Evolutionary conservation across 768 basidiomycete genomes (phyloP).

Genomic region (Fistulinella prunicolor): DNA sequence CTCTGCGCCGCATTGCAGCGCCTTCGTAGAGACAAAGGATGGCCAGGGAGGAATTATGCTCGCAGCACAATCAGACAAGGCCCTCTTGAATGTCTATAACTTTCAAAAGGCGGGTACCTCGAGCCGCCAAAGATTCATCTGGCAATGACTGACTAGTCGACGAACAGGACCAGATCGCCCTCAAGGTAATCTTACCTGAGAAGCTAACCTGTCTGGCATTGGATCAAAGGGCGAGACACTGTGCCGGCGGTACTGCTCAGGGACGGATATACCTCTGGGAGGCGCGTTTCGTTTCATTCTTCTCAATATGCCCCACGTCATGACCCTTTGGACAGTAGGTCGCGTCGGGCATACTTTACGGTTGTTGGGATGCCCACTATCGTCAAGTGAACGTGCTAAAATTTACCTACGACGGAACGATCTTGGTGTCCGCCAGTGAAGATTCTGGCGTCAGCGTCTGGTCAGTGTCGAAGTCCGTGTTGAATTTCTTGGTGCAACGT

Average conservation of each 20-base stretch:
- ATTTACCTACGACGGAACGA: slow-evolving; percentile 79
- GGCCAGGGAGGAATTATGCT: slow-evolving; percentile 83
- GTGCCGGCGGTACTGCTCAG: slow-evolving; percentile 83
- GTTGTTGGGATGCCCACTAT: slow-evolving; percentile 95
- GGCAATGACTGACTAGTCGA: neutral
- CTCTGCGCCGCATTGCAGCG: slow-evolving; percentile 61
- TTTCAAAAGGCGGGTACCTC: slow-evolving; percentile 79
- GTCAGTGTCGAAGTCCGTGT: slow-evolving; percentile 77
- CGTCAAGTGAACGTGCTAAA: slow-evolving; percentile 78
- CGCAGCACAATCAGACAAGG: slow-evolving; percentile 84
- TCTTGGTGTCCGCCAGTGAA: slow-evolving; percentile 83
- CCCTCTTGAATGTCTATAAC: slow-evolving; percentile 84
- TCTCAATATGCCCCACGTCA: neutral
- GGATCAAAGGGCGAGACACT: slow-evolving; percentile 69
- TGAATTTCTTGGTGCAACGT: slow-evolving; percentile 4
- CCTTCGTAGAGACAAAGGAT: slow-evolving; percentile 61
- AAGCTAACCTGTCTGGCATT: slow-evolving; percentile 78
- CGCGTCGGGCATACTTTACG: slow-evolving; percentile 89
- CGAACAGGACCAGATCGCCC: slow-evolving; percentile 79
- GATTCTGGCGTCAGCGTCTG: slow-evolving; percentile 90
- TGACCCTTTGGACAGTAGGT: slow-evolving; percentile 49
- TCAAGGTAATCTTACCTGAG: slow-evolving; percentile 88
- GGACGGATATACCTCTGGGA: slow-evolving; percentile 97
- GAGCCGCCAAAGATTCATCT: neutral
- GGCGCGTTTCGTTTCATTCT: slow-evolving; percentile 46